phyloP scores from a whole-genome alignment of 305 asterid species.

The Lippia alba region DNA sequence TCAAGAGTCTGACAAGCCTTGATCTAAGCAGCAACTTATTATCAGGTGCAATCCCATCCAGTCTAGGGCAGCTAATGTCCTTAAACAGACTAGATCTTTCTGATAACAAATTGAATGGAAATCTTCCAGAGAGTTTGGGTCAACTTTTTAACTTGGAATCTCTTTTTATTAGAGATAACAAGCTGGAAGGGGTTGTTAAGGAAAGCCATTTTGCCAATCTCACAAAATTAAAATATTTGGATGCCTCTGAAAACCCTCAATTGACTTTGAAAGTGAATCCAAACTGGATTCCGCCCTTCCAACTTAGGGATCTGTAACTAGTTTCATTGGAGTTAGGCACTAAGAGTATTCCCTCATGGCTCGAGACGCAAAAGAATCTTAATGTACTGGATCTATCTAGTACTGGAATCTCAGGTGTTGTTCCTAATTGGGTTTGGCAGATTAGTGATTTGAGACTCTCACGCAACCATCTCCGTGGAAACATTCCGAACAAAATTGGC shows the following conservation, averaged over 20 bases:
- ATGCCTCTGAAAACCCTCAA: constrained; percentile 28
- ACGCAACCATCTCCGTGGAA: constrained; percentile 35
- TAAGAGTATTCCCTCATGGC: constrained; percentile 37
- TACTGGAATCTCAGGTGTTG: constrained; percentile 36
- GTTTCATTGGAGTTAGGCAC: constrained; percentile 29
- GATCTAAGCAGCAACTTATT: too few species aligned
- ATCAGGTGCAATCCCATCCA: too few species aligned
- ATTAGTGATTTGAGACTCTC: constrained; percentile 27
- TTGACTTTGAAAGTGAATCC: too few species aligned
- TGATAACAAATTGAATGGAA: too few species aligned
- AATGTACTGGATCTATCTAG: constrained; percentile 35
- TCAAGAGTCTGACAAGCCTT: too few species aligned
- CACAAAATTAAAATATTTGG: constrained; percentile 10
- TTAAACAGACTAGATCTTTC: too few species aligned
- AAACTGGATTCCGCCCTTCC: constrained; percentile 41
- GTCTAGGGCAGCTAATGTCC: too few species aligned
- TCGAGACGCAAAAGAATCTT: constrained; percentile 29
- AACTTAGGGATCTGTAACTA: neutral
- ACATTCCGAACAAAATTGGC: constrained; percentile 27
- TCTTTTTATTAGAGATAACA: too few species aligned
- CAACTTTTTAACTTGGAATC: too few species aligned
- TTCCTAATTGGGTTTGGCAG: constrained; percentile 48
- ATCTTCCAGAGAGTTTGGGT: too few species aligned
- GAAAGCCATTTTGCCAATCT: constrained; percentile 40
- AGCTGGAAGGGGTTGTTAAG: constrained; percentile 38